Evolutionary conservation across 345 rosid genomes (phyloP), one percentile per base, ranked within the genome.

Genomic region (Sisymbrium irio): DNA sequence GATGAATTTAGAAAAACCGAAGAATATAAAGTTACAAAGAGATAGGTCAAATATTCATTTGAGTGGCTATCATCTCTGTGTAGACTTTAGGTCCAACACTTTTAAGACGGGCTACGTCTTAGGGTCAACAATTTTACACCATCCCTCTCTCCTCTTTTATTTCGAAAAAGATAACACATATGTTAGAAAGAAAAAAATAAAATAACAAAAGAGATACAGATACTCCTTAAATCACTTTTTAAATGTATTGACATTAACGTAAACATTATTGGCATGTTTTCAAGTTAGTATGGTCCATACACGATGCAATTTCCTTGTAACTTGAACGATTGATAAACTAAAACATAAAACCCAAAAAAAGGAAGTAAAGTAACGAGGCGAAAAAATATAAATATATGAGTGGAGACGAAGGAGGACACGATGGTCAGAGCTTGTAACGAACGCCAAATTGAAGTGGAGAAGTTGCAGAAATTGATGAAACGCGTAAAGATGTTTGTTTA

Each of bases 31-130:
- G 66, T 50, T 50, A 65, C 17, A 27, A 63, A 25, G 27, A 59
- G 42, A 39, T 75, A 49, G 62, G 80, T 77, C 80, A 71, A 77
- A 65, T 28, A 19, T 57, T 57, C 35, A 77, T 56, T 71, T 58
- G 72, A 77, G 72, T 77, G 63, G 72, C 15, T 20, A 77, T 71
- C 57, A 77, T 77, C 56, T 71, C 51, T 49, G 17, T 62, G 9
- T 71, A 71, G 76, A 71, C 67, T 64, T 71, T 51, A 77, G 55
- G 60, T 71, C 28, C 28, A 54, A 36, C 59, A 56, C 75, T 70
- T 77, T 64, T 46, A 65, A 63, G 71, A 56, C 72, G 54, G 15
- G 67, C 72, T 63, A 55, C 46, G 64, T 69, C 76, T 3, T 13
- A 44, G 32, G n/a, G 72, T 69, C 76, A 69, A 69, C 44, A 63